Percentiles rank a stretch among this genome's conserved stretches.
Conservation (phyloP, 768 basidiomycete species). For the Russula foetens region DNA sequence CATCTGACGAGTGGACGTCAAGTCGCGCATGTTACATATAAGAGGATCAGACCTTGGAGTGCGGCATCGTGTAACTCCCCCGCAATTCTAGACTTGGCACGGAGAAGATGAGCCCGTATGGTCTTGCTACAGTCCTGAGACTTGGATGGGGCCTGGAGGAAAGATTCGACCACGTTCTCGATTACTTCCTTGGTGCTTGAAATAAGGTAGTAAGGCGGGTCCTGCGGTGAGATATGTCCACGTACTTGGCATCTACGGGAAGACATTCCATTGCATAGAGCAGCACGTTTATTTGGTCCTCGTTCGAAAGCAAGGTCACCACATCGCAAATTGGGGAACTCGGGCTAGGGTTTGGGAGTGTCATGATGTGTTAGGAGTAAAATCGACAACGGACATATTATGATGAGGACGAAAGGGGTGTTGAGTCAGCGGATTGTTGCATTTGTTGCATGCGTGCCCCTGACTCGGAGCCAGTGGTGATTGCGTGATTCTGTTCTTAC, state of each 20-base stretch:
- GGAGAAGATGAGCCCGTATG: background rate
- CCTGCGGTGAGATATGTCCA: background rate
- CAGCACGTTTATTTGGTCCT: conserved; percentile 62
- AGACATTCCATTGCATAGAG: conserved; percentile 80
- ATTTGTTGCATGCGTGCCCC: too few relatives aligned
- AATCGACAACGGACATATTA: too few relatives aligned
- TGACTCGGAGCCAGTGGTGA: too few relatives aligned
- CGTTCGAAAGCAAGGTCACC: conserved; percentile 45
- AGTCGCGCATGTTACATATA: background rate
- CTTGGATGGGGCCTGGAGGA: background rate
- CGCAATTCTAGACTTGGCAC: background rate
- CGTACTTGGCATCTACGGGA: conserved; percentile 18
- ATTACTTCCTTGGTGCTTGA: background rate
- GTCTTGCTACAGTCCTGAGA: background rate
- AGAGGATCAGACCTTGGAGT: background rate
- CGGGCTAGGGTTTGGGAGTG: background rate
- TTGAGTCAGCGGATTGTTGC: too few relatives aligned
- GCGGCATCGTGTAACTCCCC: background rate
- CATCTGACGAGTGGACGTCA: background rate
- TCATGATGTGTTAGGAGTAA: too few relatives aligned
- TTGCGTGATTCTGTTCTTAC: too few relatives aligned
- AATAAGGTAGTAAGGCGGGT: background rate
- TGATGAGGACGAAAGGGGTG: too few relatives aligned
- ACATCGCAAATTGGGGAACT: conserved; percentile 29
- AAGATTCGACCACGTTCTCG: background rate